A percentile compares a stretch with the other conserved stretches of the same genome.
Evolutionary conservation across 208 protist species (phyloP).

Genomic region (Tritrichomonas musculus): DNA sequence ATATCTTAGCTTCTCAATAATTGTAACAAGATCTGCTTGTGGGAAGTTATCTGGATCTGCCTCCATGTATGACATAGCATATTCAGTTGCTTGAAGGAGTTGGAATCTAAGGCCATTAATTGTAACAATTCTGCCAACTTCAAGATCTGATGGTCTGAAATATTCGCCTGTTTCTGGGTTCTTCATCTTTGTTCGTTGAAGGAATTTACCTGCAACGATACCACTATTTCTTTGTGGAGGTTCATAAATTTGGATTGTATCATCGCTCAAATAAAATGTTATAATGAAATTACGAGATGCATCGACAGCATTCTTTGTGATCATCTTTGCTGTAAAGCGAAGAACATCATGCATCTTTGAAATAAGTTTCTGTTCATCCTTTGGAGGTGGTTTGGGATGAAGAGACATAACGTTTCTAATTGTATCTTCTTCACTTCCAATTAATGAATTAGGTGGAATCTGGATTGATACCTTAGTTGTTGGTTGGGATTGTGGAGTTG

Average conservation of each 20-base stretch:
- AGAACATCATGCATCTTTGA: background rate
- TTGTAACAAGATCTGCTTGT: background rate
- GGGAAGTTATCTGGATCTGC: constrained; percentile 31
- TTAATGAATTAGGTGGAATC: constrained; percentile 27
- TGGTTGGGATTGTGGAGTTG: background rate
- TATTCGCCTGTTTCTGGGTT: constrained; percentile 39
- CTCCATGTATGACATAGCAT: constrained; percentile 16
- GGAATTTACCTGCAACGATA: constrained; percentile 46
- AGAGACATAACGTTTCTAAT: background rate
- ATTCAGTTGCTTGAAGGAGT: background rate
- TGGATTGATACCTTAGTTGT: constrained; percentile 1
- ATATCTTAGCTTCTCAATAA: background rate
- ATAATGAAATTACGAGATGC: constrained; percentile 37
- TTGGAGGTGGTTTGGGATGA: constrained; percentile 36
- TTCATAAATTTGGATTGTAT: constrained; percentile 41
- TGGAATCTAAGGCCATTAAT: constrained; percentile 6
- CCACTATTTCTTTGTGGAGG: constrained; percentile 38
- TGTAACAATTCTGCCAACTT: background rate
- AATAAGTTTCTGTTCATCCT: constrained; percentile 38
- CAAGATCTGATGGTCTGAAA: background rate
- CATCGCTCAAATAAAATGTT: constrained; percentile 41
- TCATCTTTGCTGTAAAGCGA: constrained; percentile 37
- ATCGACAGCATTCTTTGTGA: constrained; percentile 35
- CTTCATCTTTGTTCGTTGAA: constrained; percentile 37
- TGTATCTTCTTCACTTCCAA: constrained; percentile 39